These are phyloP conservation scores for Lagenidium sp. DNA, from an alignment of 352 stramenopile species.

Conservation along the genomic window DNA sequence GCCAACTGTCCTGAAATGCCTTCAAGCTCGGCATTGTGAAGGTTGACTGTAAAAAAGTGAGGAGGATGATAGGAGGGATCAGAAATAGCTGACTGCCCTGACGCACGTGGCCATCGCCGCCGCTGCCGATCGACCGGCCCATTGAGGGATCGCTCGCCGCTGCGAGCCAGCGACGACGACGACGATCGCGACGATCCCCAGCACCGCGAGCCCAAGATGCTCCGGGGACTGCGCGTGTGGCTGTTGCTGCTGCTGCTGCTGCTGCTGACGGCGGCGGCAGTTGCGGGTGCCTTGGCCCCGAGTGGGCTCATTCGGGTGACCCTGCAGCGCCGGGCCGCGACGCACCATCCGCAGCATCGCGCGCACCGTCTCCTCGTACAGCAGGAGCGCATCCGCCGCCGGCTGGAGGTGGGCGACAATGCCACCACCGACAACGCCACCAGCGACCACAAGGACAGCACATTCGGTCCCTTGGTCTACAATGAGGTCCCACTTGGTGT, in stretches of 20 bases:
- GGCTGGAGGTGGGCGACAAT: slow-evolving; percentile 7
- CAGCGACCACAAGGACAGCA: too few relatives aligned
- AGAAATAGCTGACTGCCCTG: too few relatives aligned
- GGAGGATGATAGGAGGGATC: too few relatives aligned
- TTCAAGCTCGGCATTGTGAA: too few relatives aligned
- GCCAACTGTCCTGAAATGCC: too few relatives aligned
- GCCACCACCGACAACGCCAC: not conserved
- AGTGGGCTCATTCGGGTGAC: slow-evolving; percentile 16
- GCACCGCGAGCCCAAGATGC: slow-evolving; percentile 26
- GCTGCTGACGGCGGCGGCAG: not conserved
- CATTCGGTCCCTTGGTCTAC: slow-evolving; percentile 31
- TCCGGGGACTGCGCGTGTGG: slow-evolving; percentile 38
- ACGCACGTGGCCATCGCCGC: too few relatives aligned
- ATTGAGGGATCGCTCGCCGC: too few relatives aligned
- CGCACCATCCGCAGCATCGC: slow-evolving; percentile 7
- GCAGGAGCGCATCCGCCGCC: slow-evolving; percentile 34
- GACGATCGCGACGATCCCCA: slow-evolving; percentile 73
- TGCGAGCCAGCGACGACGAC: slow-evolving; percentile 23
- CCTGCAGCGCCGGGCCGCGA: slow-evolving; percentile 8
- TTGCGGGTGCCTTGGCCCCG: not conserved
- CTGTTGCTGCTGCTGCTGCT: slow-evolving; percentile 3
- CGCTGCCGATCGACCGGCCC: too few relatives aligned
- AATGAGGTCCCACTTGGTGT: slow-evolving; percentile 61
- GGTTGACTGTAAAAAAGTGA: too few relatives aligned
- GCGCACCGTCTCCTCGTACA: slow-evolving; percentile 18